Conservation (phyloP, 192 early-diverging fungal genomes). For the Glomus cerebriforme region DNA sequence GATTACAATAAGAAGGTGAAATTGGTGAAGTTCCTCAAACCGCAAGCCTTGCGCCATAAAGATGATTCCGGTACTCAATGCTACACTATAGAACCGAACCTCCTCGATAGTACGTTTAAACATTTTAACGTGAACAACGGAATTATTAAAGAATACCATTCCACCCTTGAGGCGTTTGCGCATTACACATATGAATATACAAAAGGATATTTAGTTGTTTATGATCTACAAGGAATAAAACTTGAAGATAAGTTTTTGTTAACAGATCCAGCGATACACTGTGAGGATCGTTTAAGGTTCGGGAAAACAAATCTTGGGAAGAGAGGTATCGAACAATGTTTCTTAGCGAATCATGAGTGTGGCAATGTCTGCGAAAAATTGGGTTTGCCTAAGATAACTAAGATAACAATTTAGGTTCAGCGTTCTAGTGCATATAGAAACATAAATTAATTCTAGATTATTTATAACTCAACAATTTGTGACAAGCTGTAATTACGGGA, state of each 20-base stretch:
- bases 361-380: conserved; percentile 6
- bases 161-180: conserved; percentile 19
- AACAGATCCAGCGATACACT: conserved; percentile 32
- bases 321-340: conserved; percentile 13
- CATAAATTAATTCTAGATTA: no score
- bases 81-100: conserved; percentile 5
- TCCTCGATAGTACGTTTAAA: not conserved
- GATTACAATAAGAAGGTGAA: not conserved
- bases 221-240: conserved; percentile 25
- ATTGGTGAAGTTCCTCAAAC: conserved; percentile 18
- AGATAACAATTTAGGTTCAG: no score
- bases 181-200: conserved; percentile 25
- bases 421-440: no score
- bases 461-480: no score
- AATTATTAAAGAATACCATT: not conserved
- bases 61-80: not conserved
- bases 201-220: conserved; percentile 18
- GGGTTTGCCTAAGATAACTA: not conserved
- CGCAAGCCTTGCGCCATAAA: not conserved
- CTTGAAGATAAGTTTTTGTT: not conserved
- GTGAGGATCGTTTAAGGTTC: conserved; percentile 3
- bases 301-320: conserved; percentile 21
- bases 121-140: conserved; percentile 23
- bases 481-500: no score
- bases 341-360: conserved; percentile 15